Evolutionary conservation across 176 grass and related monocot genomes (phyloP).

Genomic region (Oryza nivara): DNA sequence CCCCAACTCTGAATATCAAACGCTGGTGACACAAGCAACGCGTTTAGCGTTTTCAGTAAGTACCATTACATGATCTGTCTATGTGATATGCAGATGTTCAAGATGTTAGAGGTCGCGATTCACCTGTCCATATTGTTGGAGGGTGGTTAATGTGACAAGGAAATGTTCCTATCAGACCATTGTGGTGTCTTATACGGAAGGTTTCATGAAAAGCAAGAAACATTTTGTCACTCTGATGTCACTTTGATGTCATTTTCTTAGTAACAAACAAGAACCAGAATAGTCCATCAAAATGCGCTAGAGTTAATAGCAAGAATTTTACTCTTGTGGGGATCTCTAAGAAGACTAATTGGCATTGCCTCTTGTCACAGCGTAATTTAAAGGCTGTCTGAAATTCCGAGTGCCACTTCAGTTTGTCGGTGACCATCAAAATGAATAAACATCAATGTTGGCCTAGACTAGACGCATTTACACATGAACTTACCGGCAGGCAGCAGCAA

Average conservation of each 20-base stretch:
- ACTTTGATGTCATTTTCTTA: neutral
- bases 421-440: slow-evolving; percentile 16
- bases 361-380: slow-evolving; percentile 10
- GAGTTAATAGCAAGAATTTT: neutral
- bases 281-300: slow-evolving; percentile 2
- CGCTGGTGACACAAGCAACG: slow-evolving; percentile 25
- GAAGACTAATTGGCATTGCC: neutral
- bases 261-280: slow-evolving; percentile 18
- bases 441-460: neutral
- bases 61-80: no score
- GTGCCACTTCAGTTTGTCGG: slow-evolving; percentile 8
- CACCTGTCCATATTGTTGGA: neutral
- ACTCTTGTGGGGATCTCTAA: slow-evolving; percentile 9
- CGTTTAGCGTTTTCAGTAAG: slow-evolving; percentile 5
- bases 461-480: neutral
- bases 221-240: slow-evolving; percentile 9
- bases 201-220: slow-evolving; percentile 23
- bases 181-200: slow-evolving; percentile 33
- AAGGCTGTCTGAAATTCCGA: slow-evolving; percentile 17
- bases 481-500: neutral
- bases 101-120: no score
- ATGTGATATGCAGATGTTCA: no score
- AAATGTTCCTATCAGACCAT: neutral
- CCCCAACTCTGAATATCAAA: slow-evolving; percentile 7
- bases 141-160: slow-evolving; percentile 34